Conservation (phyloP, 345 rosid species). For the Linum lewisii region DNA sequence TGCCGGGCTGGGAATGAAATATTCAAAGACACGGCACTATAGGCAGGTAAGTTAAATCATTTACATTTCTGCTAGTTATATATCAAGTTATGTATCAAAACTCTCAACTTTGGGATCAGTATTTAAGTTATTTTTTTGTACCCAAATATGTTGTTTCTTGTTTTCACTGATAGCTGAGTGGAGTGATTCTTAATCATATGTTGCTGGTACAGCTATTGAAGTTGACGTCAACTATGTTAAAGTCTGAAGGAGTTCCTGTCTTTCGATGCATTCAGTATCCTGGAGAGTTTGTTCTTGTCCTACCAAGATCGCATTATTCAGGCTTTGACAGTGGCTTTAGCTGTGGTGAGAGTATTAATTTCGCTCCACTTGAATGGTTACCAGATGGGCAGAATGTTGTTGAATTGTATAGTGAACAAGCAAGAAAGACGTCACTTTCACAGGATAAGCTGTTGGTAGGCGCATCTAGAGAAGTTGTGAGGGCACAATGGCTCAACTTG, state of each 20-base stretch:
- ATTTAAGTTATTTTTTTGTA: not conserved
- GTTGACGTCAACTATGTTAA: constrained; percentile 32
- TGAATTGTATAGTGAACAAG: constrained; percentile 36
- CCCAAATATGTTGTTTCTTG: not conserved
- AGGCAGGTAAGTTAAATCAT: constrained; percentile 36
- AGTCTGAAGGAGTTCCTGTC: constrained; percentile 51
- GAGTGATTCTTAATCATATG: not conserved
- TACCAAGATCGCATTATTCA: constrained; percentile 53
- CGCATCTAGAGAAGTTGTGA: constrained; percentile 54
- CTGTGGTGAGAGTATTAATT: constrained; percentile 48
- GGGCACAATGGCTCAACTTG: constrained; percentile 40
- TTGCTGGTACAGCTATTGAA: constrained; percentile 30
- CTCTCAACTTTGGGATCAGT: not conserved
- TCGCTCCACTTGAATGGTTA: constrained; percentile 74
- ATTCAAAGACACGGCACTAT: constrained; percentile 18
- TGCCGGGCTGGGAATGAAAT: constrained; percentile 19
- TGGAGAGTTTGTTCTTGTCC: constrained; percentile 60
- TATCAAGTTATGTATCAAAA: too few species aligned
- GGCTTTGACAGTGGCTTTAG: constrained; percentile 66
- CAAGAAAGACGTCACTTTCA: constrained; percentile 41
- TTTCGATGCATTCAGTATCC: constrained; percentile 50
- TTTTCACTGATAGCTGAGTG: not conserved
- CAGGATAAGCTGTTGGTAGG: constrained; percentile 53
- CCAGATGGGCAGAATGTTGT: constrained; percentile 50
- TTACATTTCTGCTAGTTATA: too few species aligned